Conservation (phyloP, 2,329 filamentous ascomycete genomes). For the Sporothrix globosa region DNA sequence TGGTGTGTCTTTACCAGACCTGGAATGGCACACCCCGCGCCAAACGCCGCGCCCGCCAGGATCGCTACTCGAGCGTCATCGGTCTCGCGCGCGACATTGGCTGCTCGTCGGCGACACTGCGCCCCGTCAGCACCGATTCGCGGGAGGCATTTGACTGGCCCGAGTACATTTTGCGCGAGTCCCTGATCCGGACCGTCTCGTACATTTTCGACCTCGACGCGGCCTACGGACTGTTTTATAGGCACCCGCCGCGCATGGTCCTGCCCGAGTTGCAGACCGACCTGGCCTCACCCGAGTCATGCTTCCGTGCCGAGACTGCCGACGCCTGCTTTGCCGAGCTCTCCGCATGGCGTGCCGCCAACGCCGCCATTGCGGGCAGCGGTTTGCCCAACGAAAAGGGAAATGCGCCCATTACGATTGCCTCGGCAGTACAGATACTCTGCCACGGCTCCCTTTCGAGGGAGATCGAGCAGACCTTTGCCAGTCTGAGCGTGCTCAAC, state of each 20-base stretch:
- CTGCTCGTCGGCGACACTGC: constrained; percentile 7
- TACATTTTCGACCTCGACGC: constrained; percentile 22
- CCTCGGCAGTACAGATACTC: constrained; percentile 1
- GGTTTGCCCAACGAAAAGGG: not conserved
- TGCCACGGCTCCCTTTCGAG: constrained; percentile 19
- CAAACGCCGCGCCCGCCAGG: constrained; percentile 1
- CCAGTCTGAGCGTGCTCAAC: constrained; percentile 16
- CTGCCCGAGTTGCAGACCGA: constrained; percentile 19
- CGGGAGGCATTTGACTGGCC: constrained; percentile 16
- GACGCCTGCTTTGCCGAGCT: constrained; percentile 24
- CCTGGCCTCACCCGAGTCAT: constrained; percentile 15
- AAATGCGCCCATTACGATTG: not conserved
- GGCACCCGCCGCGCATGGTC: constrained; percentile 20
- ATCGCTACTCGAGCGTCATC: constrained; percentile 15
- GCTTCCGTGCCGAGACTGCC: constrained; percentile 14
- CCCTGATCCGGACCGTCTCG: constrained; percentile 7
- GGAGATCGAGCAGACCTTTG: constrained; percentile 22
- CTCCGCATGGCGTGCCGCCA: constrained; percentile 13
- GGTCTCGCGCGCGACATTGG: constrained; percentile 22
- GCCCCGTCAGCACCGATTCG: not conserved
- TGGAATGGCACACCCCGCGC: constrained; percentile 1
- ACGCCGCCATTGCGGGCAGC: not conserved
- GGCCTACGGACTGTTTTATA: constrained; percentile 22
- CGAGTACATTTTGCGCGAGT: constrained; percentile 26
- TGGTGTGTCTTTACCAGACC: constrained; percentile 25